A percentile compares a stretch with the other conserved stretches of the same genome.
Conservation (phyloP, 139 green algal species). For the Closterium sp. region DNA sequence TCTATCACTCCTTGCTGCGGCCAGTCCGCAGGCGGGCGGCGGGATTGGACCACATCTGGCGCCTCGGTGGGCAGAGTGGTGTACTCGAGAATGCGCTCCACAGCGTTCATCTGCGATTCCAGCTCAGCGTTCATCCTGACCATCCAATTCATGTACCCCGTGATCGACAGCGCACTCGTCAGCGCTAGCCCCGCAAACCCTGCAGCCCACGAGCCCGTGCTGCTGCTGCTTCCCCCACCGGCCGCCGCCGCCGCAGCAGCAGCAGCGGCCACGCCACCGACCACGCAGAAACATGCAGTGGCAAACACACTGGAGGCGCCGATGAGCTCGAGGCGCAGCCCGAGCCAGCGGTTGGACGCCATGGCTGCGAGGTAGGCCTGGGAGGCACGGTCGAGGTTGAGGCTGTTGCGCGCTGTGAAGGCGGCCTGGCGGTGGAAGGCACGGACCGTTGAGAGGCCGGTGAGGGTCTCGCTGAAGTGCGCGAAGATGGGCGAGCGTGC, state of each 20-base stretch:
- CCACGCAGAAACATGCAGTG: constrained; percentile 32
- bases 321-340: constrained; percentile 86
- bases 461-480: constrained; percentile 58
- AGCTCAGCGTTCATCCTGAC: constrained; percentile 83
- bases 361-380: constrained; percentile 41
- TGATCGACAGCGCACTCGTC: constrained; percentile 84
- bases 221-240: not conserved
- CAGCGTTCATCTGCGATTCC: constrained; percentile 75
- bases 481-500: constrained; percentile 81
- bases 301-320: constrained; percentile 64
- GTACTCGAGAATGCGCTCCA: constrained; percentile 88
- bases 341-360: constrained; percentile 85
- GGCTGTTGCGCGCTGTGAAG: constrained; percentile 15
- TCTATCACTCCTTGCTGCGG: constrained; percentile 60
- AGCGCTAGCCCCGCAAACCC: constrained; percentile 82
- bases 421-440: constrained; percentile 66
- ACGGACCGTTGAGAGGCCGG: constrained; percentile 86
- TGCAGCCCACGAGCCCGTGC: not conserved
- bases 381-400: constrained; percentile 43
- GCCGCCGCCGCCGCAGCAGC: constrained; percentile 84
- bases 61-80: constrained; percentile 43
- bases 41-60: not conserved
- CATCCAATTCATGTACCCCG: constrained; percentile 85
- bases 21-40: too few relatives aligned
- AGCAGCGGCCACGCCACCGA: not conserved